Base-by-base conservation (phyloP, 208 protist species). In the Trypanosoma cruzi region DNA sequence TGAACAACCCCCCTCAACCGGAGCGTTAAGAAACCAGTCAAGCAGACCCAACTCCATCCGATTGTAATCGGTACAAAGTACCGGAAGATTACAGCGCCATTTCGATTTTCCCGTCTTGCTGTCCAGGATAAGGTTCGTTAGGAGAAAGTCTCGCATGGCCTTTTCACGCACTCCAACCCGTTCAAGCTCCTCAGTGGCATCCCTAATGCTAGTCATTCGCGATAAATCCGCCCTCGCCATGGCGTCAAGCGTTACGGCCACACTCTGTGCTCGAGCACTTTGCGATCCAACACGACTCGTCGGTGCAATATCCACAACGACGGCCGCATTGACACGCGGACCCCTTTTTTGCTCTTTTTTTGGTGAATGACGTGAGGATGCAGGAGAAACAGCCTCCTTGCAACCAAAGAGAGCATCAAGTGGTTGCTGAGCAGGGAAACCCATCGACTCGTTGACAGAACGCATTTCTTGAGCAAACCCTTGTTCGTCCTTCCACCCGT, bases 231-330 rank as follows among this genome's bases (percentile, higher is more conserved):
- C 85, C 26, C 36, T 36, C 14, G 56, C 72, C 88, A 96, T 96
- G n/a, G 69, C 50, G 10, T 82, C 64, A 20, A 96, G 74, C 10
- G 78, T 84, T 44, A 76, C 64, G 8, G 53, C 37, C 18, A 73
- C 55, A 46, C 55, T 75, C 42, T 65, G 22, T n/a, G n/a, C n/a
- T n/a, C 20, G 40, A 48, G 58, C 34, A 13, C n/a, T 64, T 20
- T 60, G 52, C 16, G 8, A 53, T 0, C 73, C 46, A 66, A 81
- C 18, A 60, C 44, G 46, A 49, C 60, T 67, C 22, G 80, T 83
- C 5, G 90, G 87, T 2, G 86, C 84, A 26, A 96, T 82, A 50
- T 96, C 90, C 13, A 96, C 90, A 53, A 96, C 80, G 13, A 96
- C 74, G 5, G 84, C 85, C 10, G 86, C 90, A 16, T 75, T 66